A percentile compares a stretch with the other conserved stretches of the same genome.
Evolutionary conservation across 139 green algal genomes (phyloP).

Genomic region (Diplosphaera chodatii): DNA sequence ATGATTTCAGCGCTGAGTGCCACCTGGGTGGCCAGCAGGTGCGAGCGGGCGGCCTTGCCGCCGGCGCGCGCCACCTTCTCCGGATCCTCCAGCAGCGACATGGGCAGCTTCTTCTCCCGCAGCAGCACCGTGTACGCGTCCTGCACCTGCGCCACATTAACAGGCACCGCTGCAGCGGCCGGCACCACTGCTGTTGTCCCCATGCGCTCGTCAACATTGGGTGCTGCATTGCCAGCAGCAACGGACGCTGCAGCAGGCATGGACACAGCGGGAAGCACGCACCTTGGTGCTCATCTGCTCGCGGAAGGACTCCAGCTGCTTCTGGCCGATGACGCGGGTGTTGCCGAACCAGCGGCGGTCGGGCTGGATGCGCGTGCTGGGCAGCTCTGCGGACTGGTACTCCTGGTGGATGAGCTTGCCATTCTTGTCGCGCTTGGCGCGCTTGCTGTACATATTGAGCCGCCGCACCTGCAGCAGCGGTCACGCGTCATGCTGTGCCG

Average conservation of each 20-base stretch:
- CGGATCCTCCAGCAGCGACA: constrained; percentile 84
- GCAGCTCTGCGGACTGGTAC: constrained; percentile 89
- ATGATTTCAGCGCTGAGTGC: too few species aligned
- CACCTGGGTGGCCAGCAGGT: constrained; percentile 79
- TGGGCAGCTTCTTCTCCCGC: constrained; percentile 91
- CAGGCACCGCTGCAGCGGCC: too few species aligned
- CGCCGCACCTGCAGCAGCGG: constrained; percentile 61
- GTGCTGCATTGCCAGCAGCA: too few species aligned
- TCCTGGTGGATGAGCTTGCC: constrained; percentile 84
- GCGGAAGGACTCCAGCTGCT: constrained; percentile 92
- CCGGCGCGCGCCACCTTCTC: constrained; percentile 45
- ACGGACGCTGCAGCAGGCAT: too few species aligned
- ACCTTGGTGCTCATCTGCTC: constrained; percentile 89
- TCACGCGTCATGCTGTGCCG: too few species aligned
- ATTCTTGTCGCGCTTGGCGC: constrained; percentile 79
- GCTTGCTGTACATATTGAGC: constrained; percentile 95
- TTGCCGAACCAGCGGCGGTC: constrained; percentile 97
- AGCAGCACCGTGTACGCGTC: constrained; percentile 93
- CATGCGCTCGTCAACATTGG: too few species aligned
- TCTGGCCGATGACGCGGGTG: constrained; percentile 93
- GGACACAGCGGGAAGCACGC: neutral
- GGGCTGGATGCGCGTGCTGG: constrained; percentile 92
- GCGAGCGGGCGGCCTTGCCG: constrained; percentile 25
- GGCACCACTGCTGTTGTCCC: too few species aligned
- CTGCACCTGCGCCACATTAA: constrained; percentile 46